Evolutionary conservation across 495 filamentous ascomycete genomes (phyloP), one percentile per base, ranked within the genome.

Genomic region (Penicillium paradoxum): DNA sequence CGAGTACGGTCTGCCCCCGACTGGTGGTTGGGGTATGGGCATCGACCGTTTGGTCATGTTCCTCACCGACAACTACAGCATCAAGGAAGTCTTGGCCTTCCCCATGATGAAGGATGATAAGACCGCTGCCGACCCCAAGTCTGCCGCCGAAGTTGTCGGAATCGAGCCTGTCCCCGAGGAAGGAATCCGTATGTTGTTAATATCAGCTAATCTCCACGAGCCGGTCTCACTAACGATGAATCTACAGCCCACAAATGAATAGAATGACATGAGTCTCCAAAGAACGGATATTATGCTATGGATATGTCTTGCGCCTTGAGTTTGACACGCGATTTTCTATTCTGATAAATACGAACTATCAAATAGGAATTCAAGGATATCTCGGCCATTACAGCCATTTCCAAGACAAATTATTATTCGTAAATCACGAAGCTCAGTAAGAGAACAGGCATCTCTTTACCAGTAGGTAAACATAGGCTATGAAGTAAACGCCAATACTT

Each of bases 11-110:
- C 73, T 97, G 37, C 93, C 95, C 18, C 93, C 93, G 0, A 97
- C 93, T 11, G 93, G 90, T 69, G 93, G 95, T 21, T 97, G 88
- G 86, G 95, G 93, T 59, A 88, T 97, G 84, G 93, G 95, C 56
- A 96, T 98, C 62, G 93, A 98, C 73, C 88, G 91, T 55, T 67
- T 97, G 64, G 88, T 92, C 62, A 97, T 97, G 93, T 97, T 97
- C 79, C 75, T 97, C 62, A 97, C 95, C 41, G 81, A 97, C 72
- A 86, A 95, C 69, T 96, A 97, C 77, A 81, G 73, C 49, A 97
- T 97, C 72, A 93, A 95, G 77, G 93, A 98, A 73, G 93, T 97
- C 4, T 75, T 98, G 45, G 83, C 93, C 11, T 97, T 98, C 82
- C 95, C 84, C 15, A 83, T 88, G 61, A 89, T 90, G 86, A 88